phyloP scores from a whole-genome alignment of 75 land plant species.

The Pinus taeda region DNA sequence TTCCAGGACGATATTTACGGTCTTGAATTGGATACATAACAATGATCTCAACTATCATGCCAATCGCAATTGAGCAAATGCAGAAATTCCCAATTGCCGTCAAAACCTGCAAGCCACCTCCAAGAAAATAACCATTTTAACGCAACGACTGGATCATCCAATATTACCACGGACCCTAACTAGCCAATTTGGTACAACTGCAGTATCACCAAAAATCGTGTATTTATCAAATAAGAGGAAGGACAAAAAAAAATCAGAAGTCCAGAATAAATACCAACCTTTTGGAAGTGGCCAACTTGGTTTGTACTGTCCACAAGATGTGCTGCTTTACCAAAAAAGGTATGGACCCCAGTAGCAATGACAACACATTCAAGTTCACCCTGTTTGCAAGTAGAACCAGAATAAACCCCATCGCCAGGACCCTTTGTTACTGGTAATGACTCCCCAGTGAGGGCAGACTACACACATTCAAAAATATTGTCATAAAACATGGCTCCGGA shows the following conservation, averaged over 20 bases:
- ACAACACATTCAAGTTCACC: conserved; percentile 95
- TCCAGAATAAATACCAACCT: conserved; percentile 34
- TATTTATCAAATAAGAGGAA: background rate
- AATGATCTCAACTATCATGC: conserved; percentile 80
- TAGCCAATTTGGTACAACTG: background rate
- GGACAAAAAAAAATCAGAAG: background rate
- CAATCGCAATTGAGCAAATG: conserved; percentile 85
- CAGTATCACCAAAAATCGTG: background rate
- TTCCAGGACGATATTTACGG: conserved; percentile 75
- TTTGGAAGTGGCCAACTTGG: conserved; percentile 93
- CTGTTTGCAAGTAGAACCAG: conserved; percentile 93
- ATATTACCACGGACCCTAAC: background rate
- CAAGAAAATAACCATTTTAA: background rate
- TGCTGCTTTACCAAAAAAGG: conserved; percentile 95
- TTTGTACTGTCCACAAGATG: conserved; percentile 93
- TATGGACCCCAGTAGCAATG: conserved; percentile 94
- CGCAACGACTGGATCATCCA: background rate
- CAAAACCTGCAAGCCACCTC: conserved; percentile 52
- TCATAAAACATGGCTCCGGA: background rate
- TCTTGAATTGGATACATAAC: conserved; percentile 89
- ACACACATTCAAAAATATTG: conserved; percentile 10
- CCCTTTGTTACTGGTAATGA: conserved; percentile 90
- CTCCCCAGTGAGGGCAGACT: conserved; percentile 96
- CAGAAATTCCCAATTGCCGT: conserved; percentile 97
- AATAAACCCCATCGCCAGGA: conserved; percentile 86